Base-by-base conservation (phyloP, 257 asterid genomes). In the Solanum tacnaense region DNA sequence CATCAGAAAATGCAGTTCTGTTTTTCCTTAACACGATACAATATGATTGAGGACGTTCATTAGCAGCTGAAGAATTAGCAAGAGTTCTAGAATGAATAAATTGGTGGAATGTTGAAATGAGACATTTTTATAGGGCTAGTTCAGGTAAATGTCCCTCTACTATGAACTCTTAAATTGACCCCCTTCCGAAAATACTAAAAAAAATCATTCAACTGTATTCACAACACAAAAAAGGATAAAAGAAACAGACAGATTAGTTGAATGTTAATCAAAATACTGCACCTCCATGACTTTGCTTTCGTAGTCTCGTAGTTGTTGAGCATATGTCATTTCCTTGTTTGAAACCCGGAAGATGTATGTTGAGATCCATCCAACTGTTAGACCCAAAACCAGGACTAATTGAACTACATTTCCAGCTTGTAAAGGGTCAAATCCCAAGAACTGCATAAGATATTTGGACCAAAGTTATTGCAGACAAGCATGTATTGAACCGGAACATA, bases 241-340 rank as follows among this genome's bases (percentile, higher is more conserved):
- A 82, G 29, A 60, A 62, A 18, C 21, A 78, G 4, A 58, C 1
- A 39, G 16, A 58, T 44, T 0, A 21, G 46, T 36, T 44, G 41
- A 76, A 3, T 5, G 35, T 46, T 44, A 13, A 16, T 58, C 21
- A 52, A 36, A 32, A 88, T 88, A 89, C 86, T 49, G 85, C 21
- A 96, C 98, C 98, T 97, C 91, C 98, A 97, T 97, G 90, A 95
- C 99, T 95, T 97, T 95, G 91, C 87, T 93, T 89, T 96, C 99
- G n/a, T 96, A 97, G 89, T 97, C 98, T 5, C 98, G 94, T 87
- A 97, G 79, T 87, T 96, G 99, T 86, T 94, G 94, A 86, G 97
- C 99, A 86, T 96, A 97, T 21, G 99, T 97, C 99, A 97, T 97
- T 90, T 96, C 98, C 91, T 96, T 97, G 91, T 97, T 97, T 35